Conservation (phyloP, 805 yeast species). For the Yueomyces sinensis region DNA sequence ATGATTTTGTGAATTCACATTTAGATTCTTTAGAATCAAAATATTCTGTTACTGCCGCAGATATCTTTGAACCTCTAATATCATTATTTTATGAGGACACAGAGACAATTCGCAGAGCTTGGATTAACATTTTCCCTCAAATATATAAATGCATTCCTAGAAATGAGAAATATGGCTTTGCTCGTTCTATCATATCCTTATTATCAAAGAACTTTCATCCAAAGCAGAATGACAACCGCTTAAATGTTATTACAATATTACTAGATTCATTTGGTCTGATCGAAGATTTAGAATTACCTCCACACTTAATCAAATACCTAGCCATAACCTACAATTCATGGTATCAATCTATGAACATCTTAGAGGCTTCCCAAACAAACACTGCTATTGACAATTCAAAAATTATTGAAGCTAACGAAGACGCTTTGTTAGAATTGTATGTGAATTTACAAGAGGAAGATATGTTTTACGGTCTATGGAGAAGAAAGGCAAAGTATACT, state of each 20-base stretch:
- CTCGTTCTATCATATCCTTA: conserved; percentile 65
- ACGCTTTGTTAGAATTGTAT: conserved; percentile 82
- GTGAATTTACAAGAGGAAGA: conserved; percentile 86
- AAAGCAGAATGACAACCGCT: conserved; percentile 76
- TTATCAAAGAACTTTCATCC: conserved; percentile 85
- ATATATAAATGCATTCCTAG: conserved; percentile 63
- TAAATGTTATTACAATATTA: conserved; percentile 76
- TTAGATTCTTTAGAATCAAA: conserved; percentile 14
- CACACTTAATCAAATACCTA: conserved; percentile 79
- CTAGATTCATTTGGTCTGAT: conserved; percentile 74
- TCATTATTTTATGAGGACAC: conserved; percentile 76
- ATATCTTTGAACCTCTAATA: conserved; percentile 55
- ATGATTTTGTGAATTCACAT: conserved; percentile 24
- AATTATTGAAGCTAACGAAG: conserved; percentile 74
- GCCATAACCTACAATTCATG: conserved; percentile 83
- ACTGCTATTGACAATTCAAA: conserved; percentile 57
- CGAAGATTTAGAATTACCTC: conserved; percentile 70
- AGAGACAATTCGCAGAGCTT: conserved; percentile 64
- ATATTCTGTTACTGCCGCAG: conserved; percentile 36
- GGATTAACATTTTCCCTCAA: conserved; percentile 76
- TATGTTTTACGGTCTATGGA: conserved; percentile 96
- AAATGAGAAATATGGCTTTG: conserved; percentile 72
- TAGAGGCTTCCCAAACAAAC: conserved; percentile 54
- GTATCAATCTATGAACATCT: conserved; percentile 75
- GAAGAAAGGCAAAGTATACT: conserved; percentile 86